These are phyloP conservation scores for Rutstroemia sp. DNA, from an alignment of 2,329 filamentous ascomycete species.

Conservation along the genomic window DNA sequence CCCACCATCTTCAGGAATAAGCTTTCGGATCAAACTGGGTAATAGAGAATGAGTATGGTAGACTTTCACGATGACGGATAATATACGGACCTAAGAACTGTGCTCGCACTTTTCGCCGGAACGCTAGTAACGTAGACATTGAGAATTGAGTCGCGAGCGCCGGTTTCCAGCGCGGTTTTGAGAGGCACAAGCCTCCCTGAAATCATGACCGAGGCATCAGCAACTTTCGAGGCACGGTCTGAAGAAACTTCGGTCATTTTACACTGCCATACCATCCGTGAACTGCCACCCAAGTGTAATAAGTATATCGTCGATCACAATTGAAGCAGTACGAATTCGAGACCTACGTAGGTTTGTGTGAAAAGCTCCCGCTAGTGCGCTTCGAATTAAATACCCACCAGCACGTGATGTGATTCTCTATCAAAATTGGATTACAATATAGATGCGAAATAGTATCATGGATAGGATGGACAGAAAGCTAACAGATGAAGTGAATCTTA, in stretches of 20 bases:
- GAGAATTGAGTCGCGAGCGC: conserved; percentile 50
- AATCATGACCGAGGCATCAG: background rate
- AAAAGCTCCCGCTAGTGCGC: background rate
- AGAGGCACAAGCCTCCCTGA: conserved; percentile 44
- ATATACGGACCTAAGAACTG: conserved; percentile 59
- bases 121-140: conserved; percentile 65
- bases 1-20: conserved; percentile 53
- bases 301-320: background rate
- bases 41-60: conserved; percentile 26
- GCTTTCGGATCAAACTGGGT: conserved; percentile 45
- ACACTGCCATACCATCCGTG: background rate
- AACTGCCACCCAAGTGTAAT: background rate
- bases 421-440: too few species aligned
- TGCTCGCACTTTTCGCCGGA: conserved; percentile 64
- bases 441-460: too few species aligned
- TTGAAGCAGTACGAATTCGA: too few species aligned
- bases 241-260: background rate
- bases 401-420: background rate
- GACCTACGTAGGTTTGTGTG: background rate
- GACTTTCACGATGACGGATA: background rate
- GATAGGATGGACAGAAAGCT: too few species aligned
- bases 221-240: background rate
- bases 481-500: background rate
- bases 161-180: conserved; percentile 57
- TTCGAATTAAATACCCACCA: background rate